Conservation (phyloP, 2,329 filamentous ascomycete species). For the Colletotrichum sp. region DNA sequence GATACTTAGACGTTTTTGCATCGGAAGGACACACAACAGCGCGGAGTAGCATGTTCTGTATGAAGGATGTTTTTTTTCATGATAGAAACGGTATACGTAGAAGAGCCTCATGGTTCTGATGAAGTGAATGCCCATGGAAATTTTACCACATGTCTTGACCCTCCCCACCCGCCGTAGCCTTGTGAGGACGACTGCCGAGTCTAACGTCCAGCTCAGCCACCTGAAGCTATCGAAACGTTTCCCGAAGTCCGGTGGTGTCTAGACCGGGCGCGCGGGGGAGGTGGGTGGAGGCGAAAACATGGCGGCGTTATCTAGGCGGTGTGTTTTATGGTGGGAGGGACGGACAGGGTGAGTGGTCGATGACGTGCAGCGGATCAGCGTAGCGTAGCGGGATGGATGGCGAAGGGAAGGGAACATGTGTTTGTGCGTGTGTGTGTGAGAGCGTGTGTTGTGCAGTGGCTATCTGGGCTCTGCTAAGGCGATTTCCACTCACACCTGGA, state of each 20-base stretch:
- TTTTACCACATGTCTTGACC: background rate
- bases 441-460: background rate
- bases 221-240: background rate
- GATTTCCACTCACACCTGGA: background rate
- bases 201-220: background rate
- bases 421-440: background rate
- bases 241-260: background rate
- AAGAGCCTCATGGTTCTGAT: slow-evolving; percentile 17
- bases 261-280: background rate
- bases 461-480: background rate
- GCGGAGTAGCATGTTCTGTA: background rate
- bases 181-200: background rate
- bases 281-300: background rate
- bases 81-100: background rate
- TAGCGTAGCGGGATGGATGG: background rate
- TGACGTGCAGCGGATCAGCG: slow-evolving; percentile 15
- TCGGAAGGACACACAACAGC: background rate
- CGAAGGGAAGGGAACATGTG: background rate
- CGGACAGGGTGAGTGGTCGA: background rate
- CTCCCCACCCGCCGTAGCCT: background rate
- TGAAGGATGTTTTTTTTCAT: background rate
- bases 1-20: background rate
- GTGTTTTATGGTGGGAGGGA: background rate
- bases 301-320: background rate
- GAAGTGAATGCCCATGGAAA: background rate